phyloP scores from a whole-genome alignment of 75 land plant species.

The Pinus tabuliformis region DNA sequence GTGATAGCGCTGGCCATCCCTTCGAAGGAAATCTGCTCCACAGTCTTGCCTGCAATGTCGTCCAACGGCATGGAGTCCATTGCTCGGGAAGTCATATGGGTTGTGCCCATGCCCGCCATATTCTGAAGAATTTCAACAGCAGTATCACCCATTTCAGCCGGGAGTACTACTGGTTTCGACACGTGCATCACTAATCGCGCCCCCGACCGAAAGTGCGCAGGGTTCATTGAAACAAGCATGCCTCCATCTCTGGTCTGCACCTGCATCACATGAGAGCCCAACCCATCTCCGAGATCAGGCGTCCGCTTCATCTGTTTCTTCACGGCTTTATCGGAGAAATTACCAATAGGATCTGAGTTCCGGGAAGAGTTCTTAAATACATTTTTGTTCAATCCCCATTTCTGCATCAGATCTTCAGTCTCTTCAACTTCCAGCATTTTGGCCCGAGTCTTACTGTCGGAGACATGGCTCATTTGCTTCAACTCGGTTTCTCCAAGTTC shows the following conservation, averaged over 20 bases:
- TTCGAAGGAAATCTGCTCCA: slow-evolving; percentile 79
- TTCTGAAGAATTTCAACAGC: slow-evolving; percentile 72
- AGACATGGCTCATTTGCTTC: slow-evolving; percentile 37
- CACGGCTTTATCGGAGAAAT: neutral
- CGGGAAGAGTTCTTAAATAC: slow-evolving; percentile 64
- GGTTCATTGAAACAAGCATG: slow-evolving; percentile 74
- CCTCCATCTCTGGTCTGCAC: slow-evolving; percentile 85
- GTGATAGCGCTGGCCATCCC: slow-evolving; percentile 68
- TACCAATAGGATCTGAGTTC: slow-evolving; percentile 5
- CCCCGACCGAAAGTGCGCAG: slow-evolving; percentile 27
- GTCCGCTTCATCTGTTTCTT: neutral
- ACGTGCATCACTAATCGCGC: slow-evolving; percentile 74
- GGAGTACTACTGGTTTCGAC: slow-evolving; percentile 68
- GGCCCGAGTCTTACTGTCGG: slow-evolving; percentile 51
- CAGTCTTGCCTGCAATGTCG: slow-evolving; percentile 74
- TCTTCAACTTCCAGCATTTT: slow-evolving; percentile 80
- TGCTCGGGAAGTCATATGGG: slow-evolving; percentile 49
- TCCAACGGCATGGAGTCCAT: slow-evolving; percentile 59
- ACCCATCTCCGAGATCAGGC: slow-evolving; percentile 72
- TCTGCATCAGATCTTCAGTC: slow-evolving; percentile 80
- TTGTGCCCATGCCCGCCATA: slow-evolving; percentile 67
- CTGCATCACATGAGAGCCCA: slow-evolving; percentile 27
- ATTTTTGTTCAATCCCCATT: slow-evolving; percentile 81
- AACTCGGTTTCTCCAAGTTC: slow-evolving; percentile 51
- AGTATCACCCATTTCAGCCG: slow-evolving; percentile 25